Evolutionary conservation across 2,329 filamentous ascomycete species (phyloP).

Genomic region (Diaporthe ampelina): DNA sequence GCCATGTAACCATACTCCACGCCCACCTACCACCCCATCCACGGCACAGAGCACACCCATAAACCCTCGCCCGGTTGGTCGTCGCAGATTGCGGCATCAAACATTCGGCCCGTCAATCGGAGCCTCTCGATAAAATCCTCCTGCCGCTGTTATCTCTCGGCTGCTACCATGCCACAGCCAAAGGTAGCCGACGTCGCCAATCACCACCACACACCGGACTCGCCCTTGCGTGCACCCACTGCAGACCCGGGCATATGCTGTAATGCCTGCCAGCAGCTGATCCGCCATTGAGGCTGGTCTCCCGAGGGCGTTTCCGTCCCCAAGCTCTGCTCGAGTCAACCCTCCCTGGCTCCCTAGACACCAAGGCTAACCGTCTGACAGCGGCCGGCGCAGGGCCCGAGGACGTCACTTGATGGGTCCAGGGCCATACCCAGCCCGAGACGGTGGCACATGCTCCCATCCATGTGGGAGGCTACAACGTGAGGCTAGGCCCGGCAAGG

Average conservation of each 20-base stretch:
- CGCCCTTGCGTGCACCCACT: too few relatives aligned
- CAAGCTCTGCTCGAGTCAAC: not conserved
- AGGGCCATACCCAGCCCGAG: conserved; percentile 6
- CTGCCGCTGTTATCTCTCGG: conserved; percentile 10
- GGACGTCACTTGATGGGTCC: conserved; percentile 5
- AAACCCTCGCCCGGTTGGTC: not conserved
- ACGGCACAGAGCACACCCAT: not conserved
- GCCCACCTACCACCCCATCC: not conserved
- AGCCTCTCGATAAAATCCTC: conserved; percentile 5
- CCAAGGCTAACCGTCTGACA: conserved; percentile 11
- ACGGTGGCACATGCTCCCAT: conserved; percentile 13
- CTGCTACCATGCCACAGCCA: conserved; percentile 1
- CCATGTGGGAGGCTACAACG: conserved; percentile 30
- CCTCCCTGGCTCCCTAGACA: not conserved
- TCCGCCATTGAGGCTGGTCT: not conserved
- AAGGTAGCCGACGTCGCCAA: not conserved
- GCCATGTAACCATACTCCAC: conserved; percentile 4
- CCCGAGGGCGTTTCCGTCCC: not conserved
- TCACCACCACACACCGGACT: not conserved
- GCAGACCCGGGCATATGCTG: too few relatives aligned
- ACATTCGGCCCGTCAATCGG: conserved; percentile 22
- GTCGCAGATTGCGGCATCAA: conserved; percentile 14
- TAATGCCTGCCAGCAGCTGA: not conserved
- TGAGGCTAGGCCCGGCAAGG: conserved; percentile 17
- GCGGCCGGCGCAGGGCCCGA: not conserved